Base-by-base conservation (phyloP, 305 asterid species). In the Fraxinus velutina region DNA sequence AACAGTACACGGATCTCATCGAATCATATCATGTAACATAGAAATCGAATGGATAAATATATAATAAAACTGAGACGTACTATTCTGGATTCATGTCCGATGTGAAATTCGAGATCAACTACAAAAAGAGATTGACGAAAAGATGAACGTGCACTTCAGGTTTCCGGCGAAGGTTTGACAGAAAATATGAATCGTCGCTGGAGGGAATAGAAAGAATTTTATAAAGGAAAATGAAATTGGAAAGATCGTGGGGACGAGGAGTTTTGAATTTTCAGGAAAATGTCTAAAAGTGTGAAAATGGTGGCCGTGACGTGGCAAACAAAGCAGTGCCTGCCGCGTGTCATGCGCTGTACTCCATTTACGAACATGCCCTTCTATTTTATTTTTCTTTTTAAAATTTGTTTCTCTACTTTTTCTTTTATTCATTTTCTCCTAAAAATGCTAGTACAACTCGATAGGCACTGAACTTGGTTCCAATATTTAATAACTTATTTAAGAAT, bases 61-160 rank as follows among this genome's bases (percentile, higher is more conserved):
- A 77, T 24, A 22, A 52, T 13, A 39, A 42, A 39, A 71, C 44
- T 60, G 10, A 12, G 71, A 60, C 89, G 88, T 86, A 91, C 95
- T 91, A 91, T 86, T 91, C 93, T 4, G 93, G 92, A 90, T 90
- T 91, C 95, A 91, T 91, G 83, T 81, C 83, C 76, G 83, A 75
- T 22, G 32, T 60, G 71, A 73, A 73, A 52, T 5, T 60, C 39
- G 77, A 78, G 66, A 77, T 60, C 71, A 66, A 78, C 71, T 60
- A 19, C 9, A 60, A 2, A 21, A 21, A 22, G 24, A 21, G 15
- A 62, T 6, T 22, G 32, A 22, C 32, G n/a, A 10, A 2, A 55
- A 62, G 32, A 22, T 22, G 32, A 22, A 62, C 15, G 30, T 13
- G 13, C 8, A 6, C 71, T 62, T 60, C 13, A 21, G 71, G 71